Conservation (phyloP, 345 rosid genomes). For the Bretschneidera sinensis region DNA sequence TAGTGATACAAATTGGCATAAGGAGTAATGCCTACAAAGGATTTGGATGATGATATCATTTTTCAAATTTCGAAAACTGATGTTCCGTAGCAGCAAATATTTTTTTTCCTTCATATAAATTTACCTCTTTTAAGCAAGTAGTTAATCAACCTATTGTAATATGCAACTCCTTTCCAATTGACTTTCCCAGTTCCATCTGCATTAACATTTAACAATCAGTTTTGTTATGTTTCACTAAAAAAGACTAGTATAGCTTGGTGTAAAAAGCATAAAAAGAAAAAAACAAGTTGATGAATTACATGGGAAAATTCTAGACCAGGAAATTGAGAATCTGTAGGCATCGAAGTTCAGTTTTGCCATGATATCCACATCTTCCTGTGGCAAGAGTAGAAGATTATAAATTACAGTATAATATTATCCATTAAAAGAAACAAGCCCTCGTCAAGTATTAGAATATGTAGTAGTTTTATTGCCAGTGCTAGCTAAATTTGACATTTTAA, state of each 20-base stretch:
- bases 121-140: conserved; percentile 66
- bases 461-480: too few species aligned
- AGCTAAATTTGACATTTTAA: not conserved
- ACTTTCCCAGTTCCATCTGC: conserved; percentile 83
- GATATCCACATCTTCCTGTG: conserved; percentile 74
- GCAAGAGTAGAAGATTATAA: not conserved
- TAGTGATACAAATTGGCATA: conserved; percentile 89
- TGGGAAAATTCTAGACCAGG: conserved; percentile 99
- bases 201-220: conserved; percentile 3
- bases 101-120: not conserved
- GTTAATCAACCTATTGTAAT: conserved; percentile 81
- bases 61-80: too few species aligned
- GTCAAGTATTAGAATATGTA: too few species aligned
- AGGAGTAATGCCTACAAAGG: conserved; percentile 71
- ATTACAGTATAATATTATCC: not conserved
- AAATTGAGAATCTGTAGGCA: conserved; percentile 94
- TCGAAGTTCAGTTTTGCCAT: conserved; percentile 78
- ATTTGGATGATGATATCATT: not conserved
- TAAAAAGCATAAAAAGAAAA: too few species aligned
- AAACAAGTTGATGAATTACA: conserved; percentile 28
- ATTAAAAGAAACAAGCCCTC: not conserved
- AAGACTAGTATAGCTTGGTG: too few species aligned
- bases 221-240: not conserved
- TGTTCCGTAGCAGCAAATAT: not conserved
- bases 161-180: conserved; percentile 89